phyloP scores from a whole-genome alignment of 495 filamentous ascomycete species.

The Trichocladium uniseriatum region DNA sequence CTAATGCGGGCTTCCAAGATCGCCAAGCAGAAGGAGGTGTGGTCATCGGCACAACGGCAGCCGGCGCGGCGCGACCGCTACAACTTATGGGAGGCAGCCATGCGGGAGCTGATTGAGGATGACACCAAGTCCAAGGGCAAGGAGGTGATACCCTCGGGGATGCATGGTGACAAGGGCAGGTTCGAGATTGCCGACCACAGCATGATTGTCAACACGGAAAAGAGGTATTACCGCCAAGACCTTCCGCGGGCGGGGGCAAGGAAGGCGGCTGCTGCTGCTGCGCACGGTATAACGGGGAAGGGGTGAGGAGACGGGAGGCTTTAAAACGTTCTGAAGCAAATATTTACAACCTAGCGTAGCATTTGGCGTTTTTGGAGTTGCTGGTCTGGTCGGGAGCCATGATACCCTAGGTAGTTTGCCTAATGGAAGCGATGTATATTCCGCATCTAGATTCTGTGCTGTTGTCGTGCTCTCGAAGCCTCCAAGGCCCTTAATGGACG shows the following conservation, averaged over 20 bases:
- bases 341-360: no score
- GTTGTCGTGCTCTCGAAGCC: no score
- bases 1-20: conserved; percentile 40
- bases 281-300: conserved; percentile 12
- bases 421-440: background rate
- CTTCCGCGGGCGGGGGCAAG: conserved; percentile 21
- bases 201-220: conserved; percentile 39
- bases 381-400: background rate
- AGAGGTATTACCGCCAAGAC: conserved; percentile 26
- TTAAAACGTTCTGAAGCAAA: no score
- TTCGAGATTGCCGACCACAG: conserved; percentile 41
- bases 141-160: conserved; percentile 58
- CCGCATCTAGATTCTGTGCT: no score
- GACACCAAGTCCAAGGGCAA: conserved; percentile 52
- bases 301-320: no score
- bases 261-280: conserved; percentile 7
- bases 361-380: background rate
- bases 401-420: background rate
- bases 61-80: conserved; percentile 28
- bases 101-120: conserved; percentile 33
- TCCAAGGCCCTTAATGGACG: no score
- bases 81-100: conserved; percentile 34
- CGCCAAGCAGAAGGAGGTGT: conserved; percentile 41
- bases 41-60: conserved; percentile 28
- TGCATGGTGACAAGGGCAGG: conserved; percentile 23